Conservation (phyloP, 306 rosid genomes). For the Medicago arabica region DNA sequence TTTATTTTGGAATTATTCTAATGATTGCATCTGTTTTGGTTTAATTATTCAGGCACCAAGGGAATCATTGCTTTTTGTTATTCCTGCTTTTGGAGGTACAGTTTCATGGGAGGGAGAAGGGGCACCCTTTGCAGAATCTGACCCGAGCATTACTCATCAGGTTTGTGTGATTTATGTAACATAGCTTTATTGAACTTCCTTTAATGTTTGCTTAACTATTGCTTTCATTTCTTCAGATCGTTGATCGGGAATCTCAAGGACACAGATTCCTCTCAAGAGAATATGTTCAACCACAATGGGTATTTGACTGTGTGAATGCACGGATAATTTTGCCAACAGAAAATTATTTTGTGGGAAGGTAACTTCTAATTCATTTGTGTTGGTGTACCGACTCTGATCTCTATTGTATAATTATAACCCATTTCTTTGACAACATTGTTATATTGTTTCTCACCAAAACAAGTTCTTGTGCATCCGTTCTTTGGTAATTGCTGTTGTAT, state of each 20-base stretch:
- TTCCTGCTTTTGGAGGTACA: constrained; percentile 92
- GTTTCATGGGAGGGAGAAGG: constrained; percentile 97
- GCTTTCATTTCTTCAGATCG: constrained; percentile 62
- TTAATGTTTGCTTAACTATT: constrained; percentile 31
- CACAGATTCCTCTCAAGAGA: constrained; percentile 77
- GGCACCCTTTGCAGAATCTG: constrained; percentile 79
- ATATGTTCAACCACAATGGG: constrained; percentile 97
- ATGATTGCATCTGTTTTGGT: constrained; percentile 16
- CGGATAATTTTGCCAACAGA: constrained; percentile 75
- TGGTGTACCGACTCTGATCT: not conserved
- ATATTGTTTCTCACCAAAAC: not conserved
- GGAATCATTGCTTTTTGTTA: constrained; percentile 83
- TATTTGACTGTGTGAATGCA: constrained; percentile 85
- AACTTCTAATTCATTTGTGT: constrained; percentile 27
- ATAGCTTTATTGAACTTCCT: not conserved
- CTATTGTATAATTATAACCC: not conserved
- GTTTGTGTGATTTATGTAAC: constrained; percentile 44
- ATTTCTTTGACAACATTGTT: not conserved
- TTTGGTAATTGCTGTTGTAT: not conserved
- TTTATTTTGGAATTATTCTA: not conserved
- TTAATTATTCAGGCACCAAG: constrained; percentile 71
- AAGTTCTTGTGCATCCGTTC: not conserved
- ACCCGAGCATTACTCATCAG: constrained; percentile 85
- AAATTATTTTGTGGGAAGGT: constrained; percentile 87
- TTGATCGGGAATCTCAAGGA: constrained; percentile 78